phyloP scores from a whole-genome alignment of 1,139 yeast genomes.

The Waltiozyma sp. region DNA sequence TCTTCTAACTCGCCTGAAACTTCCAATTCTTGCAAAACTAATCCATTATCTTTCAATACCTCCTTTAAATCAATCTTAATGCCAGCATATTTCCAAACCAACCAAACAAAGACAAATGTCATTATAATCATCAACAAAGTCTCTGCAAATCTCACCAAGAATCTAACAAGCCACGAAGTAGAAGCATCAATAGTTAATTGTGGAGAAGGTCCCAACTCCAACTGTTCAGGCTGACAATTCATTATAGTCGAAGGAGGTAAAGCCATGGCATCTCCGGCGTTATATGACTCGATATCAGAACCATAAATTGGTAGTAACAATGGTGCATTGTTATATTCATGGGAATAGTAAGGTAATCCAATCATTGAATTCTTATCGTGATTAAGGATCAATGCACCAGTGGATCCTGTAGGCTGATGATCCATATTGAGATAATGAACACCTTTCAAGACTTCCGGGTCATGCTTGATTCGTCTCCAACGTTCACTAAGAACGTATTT shows the following conservation, averaged over 20 bases:
- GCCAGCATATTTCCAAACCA: background rate
- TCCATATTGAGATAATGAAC: slow-evolving; percentile 27
- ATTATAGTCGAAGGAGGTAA: background rate
- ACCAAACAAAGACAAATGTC: background rate
- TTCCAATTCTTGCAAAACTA: background rate
- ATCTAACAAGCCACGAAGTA: background rate
- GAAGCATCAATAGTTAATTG: background rate
- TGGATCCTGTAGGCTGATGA: background rate
- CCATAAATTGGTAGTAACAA: background rate
- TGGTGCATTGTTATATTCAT: background rate
- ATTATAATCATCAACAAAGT: background rate
- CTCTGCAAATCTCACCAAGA: background rate
- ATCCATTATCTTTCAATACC: background rate
- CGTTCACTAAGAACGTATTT: slow-evolving; percentile 38
- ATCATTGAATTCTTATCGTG: slow-evolving; percentile 3
- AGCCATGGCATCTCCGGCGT: background rate
- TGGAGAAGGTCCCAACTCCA: background rate
- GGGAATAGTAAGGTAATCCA: slow-evolving; percentile 9
- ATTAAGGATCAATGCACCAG: background rate
- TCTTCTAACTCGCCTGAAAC: background rate
- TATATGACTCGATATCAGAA: background rate
- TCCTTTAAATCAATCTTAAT: slow-evolving; percentile 15
- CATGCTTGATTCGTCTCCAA: slow-evolving; percentile 28
- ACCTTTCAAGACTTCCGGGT: slow-evolving; percentile 28
- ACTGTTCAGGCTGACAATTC: background rate